Evolutionary conservation across 257 asterid species (phyloP).

Genomic region (Fraxinus pennsylvanica): DNA sequence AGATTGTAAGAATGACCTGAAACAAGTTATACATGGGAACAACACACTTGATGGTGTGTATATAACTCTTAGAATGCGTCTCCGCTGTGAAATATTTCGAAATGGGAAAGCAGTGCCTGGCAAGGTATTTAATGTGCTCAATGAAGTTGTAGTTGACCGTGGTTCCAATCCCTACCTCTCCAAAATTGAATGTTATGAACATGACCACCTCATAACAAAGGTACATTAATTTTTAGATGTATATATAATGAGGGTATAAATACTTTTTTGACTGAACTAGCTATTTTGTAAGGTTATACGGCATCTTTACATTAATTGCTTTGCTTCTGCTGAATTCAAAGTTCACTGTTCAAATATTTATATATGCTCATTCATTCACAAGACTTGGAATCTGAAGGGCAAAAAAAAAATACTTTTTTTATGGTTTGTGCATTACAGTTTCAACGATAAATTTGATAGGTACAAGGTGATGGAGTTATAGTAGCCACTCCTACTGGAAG

Average conservation of each 20-base stretch:
- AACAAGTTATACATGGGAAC: constrained; percentile 83
- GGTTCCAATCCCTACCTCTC: constrained; percentile 99
- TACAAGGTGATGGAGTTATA: constrained; percentile 99
- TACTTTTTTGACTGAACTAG: neutral
- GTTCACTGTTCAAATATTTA: neutral
- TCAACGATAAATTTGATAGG: constrained; percentile 47
- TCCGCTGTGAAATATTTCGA: constrained; percentile 87
- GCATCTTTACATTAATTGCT: neutral
- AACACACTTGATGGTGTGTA: constrained; percentile 83
- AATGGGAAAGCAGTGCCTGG: constrained; percentile 93
- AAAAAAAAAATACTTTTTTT: constrained; percentile 6
- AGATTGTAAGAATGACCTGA: constrained; percentile 71
- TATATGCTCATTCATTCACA: neutral
- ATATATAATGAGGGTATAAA: neutral
- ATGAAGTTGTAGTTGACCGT: constrained; percentile 94
- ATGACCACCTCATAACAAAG: constrained; percentile 96
- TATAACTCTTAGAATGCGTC: constrained; percentile 96
- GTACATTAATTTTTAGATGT: constrained; percentile 32
- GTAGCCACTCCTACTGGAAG: constrained; percentile 99
- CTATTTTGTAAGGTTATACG: neutral
- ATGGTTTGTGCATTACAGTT: constrained; percentile 11
- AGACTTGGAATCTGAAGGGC: neutral
- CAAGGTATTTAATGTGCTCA: constrained; percentile 85
- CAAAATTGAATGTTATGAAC: constrained; percentile 93
- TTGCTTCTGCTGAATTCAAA: neutral